Percentiles rank a stretch among this genome's conserved stretches.
phyloP scores from a whole-genome alignment of 23 red algal species.

The Gracilaria caudata region DNA sequence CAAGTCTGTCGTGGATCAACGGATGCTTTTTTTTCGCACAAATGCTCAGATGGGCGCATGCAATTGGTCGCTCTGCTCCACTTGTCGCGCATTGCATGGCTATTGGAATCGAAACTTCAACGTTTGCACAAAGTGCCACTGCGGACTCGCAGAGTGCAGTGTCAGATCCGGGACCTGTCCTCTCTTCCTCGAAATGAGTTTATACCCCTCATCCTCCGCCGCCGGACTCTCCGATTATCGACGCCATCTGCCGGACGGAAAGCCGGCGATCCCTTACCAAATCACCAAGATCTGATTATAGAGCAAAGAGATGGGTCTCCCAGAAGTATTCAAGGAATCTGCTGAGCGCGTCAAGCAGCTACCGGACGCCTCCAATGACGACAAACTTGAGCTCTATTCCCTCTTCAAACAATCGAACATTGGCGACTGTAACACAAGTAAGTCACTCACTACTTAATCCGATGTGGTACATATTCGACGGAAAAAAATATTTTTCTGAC shows the following conservation, averaged over 20 bases:
- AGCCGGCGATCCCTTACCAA: background rate
- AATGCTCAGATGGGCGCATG: background rate
- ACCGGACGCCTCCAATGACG: constrained; percentile 73
- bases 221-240: too few relatives aligned
- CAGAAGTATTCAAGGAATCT: constrained; percentile 85
- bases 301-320: constrained; percentile 48
- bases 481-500: background rate
- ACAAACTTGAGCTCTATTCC: constrained; percentile 88
- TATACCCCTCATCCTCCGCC: too few relatives aligned
- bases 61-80: background rate
- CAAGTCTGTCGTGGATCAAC: background rate
- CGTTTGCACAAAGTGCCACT: background rate
- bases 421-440: constrained; percentile 90
- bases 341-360: constrained; percentile 94
- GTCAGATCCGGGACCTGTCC: background rate
- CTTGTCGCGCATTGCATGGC: background rate
- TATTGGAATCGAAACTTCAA: background rate
- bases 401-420: constrained; percentile 96
- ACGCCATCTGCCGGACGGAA: background rate
- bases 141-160: background rate
- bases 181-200: background rate
- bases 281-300: background rate
- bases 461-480: background rate
- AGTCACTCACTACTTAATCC: background rate
- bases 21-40: background rate